Evolutionary conservation across 345 rosid species (phyloP), one percentile per base, ranked within the genome.

Genomic region (Lagerstroemia speciosa): DNA sequence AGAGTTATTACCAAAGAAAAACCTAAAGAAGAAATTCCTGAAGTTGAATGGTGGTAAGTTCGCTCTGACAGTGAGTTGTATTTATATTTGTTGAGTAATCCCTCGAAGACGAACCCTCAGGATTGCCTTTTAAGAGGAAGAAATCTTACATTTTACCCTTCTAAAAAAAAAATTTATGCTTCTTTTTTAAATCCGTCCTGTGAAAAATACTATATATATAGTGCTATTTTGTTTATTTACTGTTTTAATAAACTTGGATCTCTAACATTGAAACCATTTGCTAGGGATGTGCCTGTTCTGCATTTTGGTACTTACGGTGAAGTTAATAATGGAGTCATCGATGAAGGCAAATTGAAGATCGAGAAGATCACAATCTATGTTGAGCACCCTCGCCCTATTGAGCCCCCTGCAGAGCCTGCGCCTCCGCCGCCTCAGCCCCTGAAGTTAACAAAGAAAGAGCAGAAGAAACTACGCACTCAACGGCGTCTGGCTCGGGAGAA

Each of bases 21-120:
- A 75, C 83, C 83, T 0, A 88, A 87, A 85, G 99, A 91, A 2
- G 74, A 71, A 65, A 86, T 91, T 73, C 99, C 95, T 53, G 98
- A 91, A 74, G 73, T 82, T 70, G 99, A 94, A 76, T 91, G 97
- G 99, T 94, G 99, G 99, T 94, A 83, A 73, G 99, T 80, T 71
- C 30, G 53, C 38, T 0, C 33, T 64, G 16, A 9, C 37, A 29
- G 2, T n/a, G 24, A 69, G 3, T 33, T 9, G 11, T 38, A 1
- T 65, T 60, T 62, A 45, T 70, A 24, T 62, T 70, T 27, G 15
- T 63, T 46, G 5, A 32, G 45, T 34, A 63, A 62, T 8, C 50
- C 19, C 15, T 15, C 9, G 20, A 53, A 53, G 24, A n/a, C 14
- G 10, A 53, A 53, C n/a, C 29, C 24, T 48, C 4, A 48, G 55